Percentiles rank a stretch among this genome's conserved stretches.
phyloP scores from a whole-genome alignment of 2,329 filamentous ascomycete genomes.

The Knoxdaviesia capensis region DNA sequence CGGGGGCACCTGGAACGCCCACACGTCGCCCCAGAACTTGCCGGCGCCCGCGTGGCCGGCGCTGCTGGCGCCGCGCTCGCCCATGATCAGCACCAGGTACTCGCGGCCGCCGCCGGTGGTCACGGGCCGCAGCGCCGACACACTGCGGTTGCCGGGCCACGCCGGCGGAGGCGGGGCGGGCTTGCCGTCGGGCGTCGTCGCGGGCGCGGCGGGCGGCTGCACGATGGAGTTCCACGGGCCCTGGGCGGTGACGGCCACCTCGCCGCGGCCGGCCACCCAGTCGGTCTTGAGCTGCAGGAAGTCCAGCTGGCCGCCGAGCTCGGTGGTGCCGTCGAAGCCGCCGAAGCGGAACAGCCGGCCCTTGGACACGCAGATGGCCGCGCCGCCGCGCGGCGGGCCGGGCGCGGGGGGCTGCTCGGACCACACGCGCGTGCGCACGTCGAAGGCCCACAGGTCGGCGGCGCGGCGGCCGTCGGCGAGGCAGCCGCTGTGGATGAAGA shows the following conservation, averaged over 20 bases:
- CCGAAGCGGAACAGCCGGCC: constrained; percentile 59
- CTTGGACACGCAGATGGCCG: constrained; percentile 42
- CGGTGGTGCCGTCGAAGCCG: constrained; percentile 51
- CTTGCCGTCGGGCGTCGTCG: neutral
- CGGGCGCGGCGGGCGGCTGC: constrained; percentile 11
- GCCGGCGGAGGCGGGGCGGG: neutral
- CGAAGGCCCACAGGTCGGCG: constrained; percentile 62
- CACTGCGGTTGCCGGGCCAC: constrained; percentile 9
- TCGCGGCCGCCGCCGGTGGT: constrained; percentile 34
- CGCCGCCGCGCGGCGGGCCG: constrained; percentile 42
- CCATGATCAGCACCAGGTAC: constrained; percentile 41
- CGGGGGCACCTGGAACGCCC: constrained; percentile 40
- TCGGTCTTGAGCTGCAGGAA: constrained; percentile 37
- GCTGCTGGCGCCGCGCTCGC: constrained; percentile 29
- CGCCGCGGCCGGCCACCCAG: constrained; percentile 24
- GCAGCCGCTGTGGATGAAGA: constrained; percentile 63
- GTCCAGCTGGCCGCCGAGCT: constrained; percentile 55
- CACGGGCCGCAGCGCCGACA: constrained; percentile 31
- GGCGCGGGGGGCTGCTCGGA: constrained; percentile 46
- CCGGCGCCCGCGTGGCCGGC: constrained; percentile 29
- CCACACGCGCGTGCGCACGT: constrained; percentile 44
- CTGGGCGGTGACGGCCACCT: constrained; percentile 28
- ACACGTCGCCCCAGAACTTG: constrained; percentile 38
- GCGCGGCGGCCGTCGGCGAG: constrained; percentile 38
- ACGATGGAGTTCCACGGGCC: constrained; percentile 33